These are phyloP conservation scores for Lineolata rhizophorae DNA, from an alignment of 495 filamentous ascomycete genomes.

Conservation along the genomic window DNA sequence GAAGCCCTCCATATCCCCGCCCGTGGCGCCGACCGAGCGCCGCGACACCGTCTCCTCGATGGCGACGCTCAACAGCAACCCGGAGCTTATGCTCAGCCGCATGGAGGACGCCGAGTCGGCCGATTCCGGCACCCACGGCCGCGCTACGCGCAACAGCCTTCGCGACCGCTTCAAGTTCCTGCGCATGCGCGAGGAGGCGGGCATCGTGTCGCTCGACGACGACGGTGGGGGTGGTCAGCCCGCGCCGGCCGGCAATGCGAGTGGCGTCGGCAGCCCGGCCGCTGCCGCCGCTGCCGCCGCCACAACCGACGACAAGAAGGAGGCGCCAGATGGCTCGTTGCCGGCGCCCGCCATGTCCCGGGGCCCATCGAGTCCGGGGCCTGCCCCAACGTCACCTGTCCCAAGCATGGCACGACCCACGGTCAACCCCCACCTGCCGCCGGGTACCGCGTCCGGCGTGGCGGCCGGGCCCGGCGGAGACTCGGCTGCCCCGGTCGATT, in stretches of 20 bases:
- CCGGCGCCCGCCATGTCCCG: constrained; percentile 12
- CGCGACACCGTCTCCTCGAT: constrained; percentile 58
- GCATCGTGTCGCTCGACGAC: constrained; percentile 26
- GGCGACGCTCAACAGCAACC: constrained; percentile 49
- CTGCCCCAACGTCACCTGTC: constrained; percentile 1
- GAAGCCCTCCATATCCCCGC: constrained; percentile 30
- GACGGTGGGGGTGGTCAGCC: no score
- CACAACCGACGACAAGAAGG: constrained; percentile 31
- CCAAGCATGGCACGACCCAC: constrained; percentile 14
- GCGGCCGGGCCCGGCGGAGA: constrained; percentile 52
- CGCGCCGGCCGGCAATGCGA: constrained; percentile 21
- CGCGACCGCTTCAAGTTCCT: constrained; percentile 73
- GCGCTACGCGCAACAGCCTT: constrained; percentile 42
- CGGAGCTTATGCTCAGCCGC: constrained; percentile 47
- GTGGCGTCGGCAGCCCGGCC: constrained; percentile 27
- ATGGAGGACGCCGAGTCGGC: constrained; percentile 44
- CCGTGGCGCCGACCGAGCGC: constrained; percentile 21
- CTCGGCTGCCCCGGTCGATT: constrained; percentile 52
- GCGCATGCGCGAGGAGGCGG: constrained; percentile 57
- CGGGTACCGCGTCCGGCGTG: constrained; percentile 63
- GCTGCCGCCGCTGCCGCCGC: constrained; percentile 30
- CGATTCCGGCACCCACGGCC: constrained; percentile 24
- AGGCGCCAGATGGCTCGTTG: constrained; percentile 25
- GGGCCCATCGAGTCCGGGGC: constrained; percentile 8
- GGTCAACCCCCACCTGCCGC: constrained; percentile 41